phyloP scores from a whole-genome alignment of 768 basidiomycete species.

The Asterophora parasitica region DNA sequence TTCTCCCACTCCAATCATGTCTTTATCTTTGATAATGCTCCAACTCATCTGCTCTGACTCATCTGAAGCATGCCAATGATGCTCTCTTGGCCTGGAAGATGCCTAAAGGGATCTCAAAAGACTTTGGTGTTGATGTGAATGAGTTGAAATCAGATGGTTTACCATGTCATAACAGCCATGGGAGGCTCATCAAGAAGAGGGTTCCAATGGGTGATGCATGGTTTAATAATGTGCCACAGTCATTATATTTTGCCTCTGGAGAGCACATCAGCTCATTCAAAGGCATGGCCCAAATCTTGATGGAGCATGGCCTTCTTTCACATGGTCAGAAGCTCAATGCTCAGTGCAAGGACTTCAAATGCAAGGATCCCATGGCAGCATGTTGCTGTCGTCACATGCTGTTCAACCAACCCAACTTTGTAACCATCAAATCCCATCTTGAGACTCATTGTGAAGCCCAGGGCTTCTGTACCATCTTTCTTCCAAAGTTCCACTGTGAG shows the following conservation, averaged over 20 bases:
- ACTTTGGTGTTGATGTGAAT: not conserved
- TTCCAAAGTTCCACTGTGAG: no score
- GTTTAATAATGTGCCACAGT: not conserved
- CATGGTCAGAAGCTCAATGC: no score
- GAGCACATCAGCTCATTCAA: constrained; percentile 7
- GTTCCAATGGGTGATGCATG: not conserved
- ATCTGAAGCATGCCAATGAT: constrained; percentile 16
- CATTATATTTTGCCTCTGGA: not conserved
- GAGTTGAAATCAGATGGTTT: not conserved
- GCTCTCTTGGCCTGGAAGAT: constrained; percentile 3
- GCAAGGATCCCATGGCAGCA: no score
- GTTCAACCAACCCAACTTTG: no score
- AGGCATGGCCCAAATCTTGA: constrained; percentile 11
- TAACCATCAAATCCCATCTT: no score
- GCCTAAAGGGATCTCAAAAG: not conserved
- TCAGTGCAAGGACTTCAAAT: no score
- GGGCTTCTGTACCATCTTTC: no score
- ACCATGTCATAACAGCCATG: not conserved
- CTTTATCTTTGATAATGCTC: constrained; percentile 22
- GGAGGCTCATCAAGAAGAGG: not conserved
- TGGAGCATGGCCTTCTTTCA: not conserved
- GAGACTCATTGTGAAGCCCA: no score
- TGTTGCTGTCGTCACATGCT: no score
- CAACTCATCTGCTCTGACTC: constrained; percentile 20
- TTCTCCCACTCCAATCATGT: constrained; percentile 18